These are phyloP conservation scores for Anastatica hierochuntica DNA, from an alignment of 345 rosid species.

Conservation along the genomic window DNA sequence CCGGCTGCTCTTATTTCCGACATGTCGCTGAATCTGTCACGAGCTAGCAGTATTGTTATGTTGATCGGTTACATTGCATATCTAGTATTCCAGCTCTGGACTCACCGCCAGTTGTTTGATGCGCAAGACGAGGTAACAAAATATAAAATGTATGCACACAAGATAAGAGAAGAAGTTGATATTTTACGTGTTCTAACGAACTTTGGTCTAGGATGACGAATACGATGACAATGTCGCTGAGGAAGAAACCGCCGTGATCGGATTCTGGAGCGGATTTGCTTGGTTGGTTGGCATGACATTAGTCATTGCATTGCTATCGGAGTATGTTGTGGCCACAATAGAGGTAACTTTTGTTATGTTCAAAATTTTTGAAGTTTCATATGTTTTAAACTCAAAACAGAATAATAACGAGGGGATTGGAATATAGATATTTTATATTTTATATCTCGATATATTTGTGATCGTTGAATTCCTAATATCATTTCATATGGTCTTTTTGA, in stretches of 20 bases:
- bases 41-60: constrained; percentile 78
- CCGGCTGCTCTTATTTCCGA: constrained; percentile 21
- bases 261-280: constrained; percentile 76
- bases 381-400: too few relatives aligned
- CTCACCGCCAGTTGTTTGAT: constrained; percentile 43
- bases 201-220: constrained; percentile 31
- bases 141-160: not conserved
- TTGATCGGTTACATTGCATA: constrained; percentile 62
- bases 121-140: constrained; percentile 21
- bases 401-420: too few relatives aligned
- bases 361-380: not conserved
- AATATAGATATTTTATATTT: too few relatives aligned
- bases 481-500: too few relatives aligned
- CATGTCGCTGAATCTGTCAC: constrained; percentile 46
- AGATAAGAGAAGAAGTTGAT: not conserved
- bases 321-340: constrained; percentile 91
- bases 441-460: too few relatives aligned
- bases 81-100: constrained; percentile 79
- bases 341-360: constrained; percentile 43
- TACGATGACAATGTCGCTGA: constrained; percentile 32
- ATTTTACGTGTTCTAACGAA: too few relatives aligned
- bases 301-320: constrained; percentile 70
- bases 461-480: too few relatives aligned
- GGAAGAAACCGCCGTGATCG: constrained; percentile 58
- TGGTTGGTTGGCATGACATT: constrained; percentile 88